Base-by-base conservation (phyloP, 2,329 filamentous ascomycete genomes). In the Bipolaris oryzae region DNA sequence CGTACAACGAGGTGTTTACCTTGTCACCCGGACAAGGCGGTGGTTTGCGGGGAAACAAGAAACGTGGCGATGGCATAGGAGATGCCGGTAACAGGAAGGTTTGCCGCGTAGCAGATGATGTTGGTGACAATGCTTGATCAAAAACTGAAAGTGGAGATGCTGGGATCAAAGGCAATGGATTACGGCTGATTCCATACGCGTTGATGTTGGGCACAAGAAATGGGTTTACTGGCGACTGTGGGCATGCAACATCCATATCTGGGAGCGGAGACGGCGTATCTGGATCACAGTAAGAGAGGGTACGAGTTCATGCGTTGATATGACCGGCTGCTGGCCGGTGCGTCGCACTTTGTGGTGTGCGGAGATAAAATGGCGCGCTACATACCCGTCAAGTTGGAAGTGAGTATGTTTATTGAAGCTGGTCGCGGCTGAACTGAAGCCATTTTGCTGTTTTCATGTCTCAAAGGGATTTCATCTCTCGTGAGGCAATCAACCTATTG, bases 131-230 rank as follows among this genome's bases (percentile, higher is more conserved):
- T 3, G 38, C 43, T 31, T 42, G 33, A 18, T 69, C 61, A 21
- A 69, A 68, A 5, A 68, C 45, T 0, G 65, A 66, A 2, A 68
- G 39, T 1, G 62, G 64, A 2, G 60, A 68, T 1, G 62, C 58
- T 7, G 62, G 61, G 4, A 68, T 52, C 0, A 66, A 31, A 2
- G 62, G 66, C 5, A 57, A 54, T 13, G 62, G 58, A 6, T 50
- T 43, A n/a, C 31, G 18, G 15, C 25, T 25, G 25, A 48, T 18
- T 11, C 33, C 11, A 11, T 39, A n/a, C 4, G 10, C 15, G 15
- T 28, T 9, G 1, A 15, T 15, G 7, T 18, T 7, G 13, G 60
- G 54, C 15, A 43, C 47, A 35, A 68, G 60, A 41, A 63, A 69
- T 3, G 60, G 60, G 16, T 69, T 68, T 38, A 21, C 11, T 5